Evolutionary conservation across 2,329 filamentous ascomycete genomes (phyloP), one percentile per base, ranked within the genome.

Genomic region (Fusarium lateritium): DNA sequence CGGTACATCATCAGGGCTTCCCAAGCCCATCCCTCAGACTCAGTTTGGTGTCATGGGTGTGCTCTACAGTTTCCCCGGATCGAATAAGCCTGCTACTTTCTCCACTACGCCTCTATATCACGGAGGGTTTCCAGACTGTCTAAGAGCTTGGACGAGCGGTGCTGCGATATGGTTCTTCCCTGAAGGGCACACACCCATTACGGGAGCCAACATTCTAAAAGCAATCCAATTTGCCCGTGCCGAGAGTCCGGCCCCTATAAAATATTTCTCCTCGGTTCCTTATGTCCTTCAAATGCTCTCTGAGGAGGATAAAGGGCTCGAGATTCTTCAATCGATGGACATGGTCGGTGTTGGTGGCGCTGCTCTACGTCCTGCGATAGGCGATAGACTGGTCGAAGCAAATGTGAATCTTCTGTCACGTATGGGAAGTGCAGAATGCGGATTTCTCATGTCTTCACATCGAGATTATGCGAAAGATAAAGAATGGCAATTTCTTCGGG

Each of bases 61-160:
- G 0, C 79, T 90, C 1, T 87, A 88, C 9, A 76, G 76, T 4
- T 82, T 90, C 10, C 66, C 72, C 0, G 67, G 76, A 6, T 74
- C 76, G 1, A 42, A 71, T 1, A 52, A 77, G 5, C 73, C 78
- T 4, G 84, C 87, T 0, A 89, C 87, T 0, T 91, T 91, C 69
- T 89, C 88, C 0, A 90, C 88, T 0, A 91, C 89, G 4, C 89
- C 89, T 0, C 79, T 91, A 0, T 91, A 90, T 66, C 88, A 91
- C 68, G 89, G 89, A 2, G 89, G 89, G 0, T 82, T 90, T 10
- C 87, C 89, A 2, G 89, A 91, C 73, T 82, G 86, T 21, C 85
- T 91, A 45, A 80, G 89, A 50, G 83, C 88, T 0, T 91, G 89
- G 88, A 85, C 86, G 2, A 88, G 86, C 58, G 83, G 82, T 19